Percentiles rank a stretch among this genome's conserved stretches.
Evolutionary conservation across 2,329 filamentous ascomycete genomes (phyloP).

Genomic region (Colletotrichum magnum): DNA sequence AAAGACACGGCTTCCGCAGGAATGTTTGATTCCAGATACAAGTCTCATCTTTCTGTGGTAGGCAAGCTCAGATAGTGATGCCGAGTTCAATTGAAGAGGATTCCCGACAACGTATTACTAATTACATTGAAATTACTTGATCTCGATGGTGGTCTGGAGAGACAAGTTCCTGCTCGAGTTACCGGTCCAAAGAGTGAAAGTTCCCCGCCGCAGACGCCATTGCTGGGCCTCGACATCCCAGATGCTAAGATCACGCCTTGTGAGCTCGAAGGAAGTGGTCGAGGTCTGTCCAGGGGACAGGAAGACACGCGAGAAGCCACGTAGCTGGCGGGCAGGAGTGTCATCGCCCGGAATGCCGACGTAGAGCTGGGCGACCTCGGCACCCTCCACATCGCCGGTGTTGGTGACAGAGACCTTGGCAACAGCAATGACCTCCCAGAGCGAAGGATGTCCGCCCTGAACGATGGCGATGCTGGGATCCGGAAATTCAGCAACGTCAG

Average conservation of each 20-base stretch:
- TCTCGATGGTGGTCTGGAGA: slow-evolving; percentile 54
- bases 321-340: slow-evolving; percentile 70
- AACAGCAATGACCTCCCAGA: slow-evolving; percentile 61
- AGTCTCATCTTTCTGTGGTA: too few relatives aligned
- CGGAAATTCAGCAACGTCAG: slow-evolving; percentile 53
- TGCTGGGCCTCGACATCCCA: slow-evolving; percentile 75
- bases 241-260: slow-evolving; percentile 74
- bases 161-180: slow-evolving; percentile 62
- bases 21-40: too few relatives aligned
- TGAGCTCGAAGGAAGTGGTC: slow-evolving; percentile 67
- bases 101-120: too few relatives aligned
- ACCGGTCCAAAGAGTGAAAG: slow-evolving; percentile 62
- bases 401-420: slow-evolving; percentile 59
- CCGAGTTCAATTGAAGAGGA: too few relatives aligned
- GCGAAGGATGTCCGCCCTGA: slow-evolving; percentile 60
- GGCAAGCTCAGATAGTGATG: too few relatives aligned
- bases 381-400: slow-evolving; percentile 56
- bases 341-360: slow-evolving; percentile 57
- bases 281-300: slow-evolving; percentile 40
- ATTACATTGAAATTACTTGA: slow-evolving; percentile 44
- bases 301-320: slow-evolving; percentile 65
- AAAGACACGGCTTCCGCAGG: too few relatives aligned
- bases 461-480: slow-evolving; percentile 56
- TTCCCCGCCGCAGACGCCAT: slow-evolving; percentile 67
- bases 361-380: slow-evolving; percentile 66